A percentile compares a stretch with the other conserved stretches of the same genome.
These are phyloP conservation scores for Vitis labrusca DNA, from an alignment of 164 flowering plant genomes.

Conservation along the genomic window DNA sequence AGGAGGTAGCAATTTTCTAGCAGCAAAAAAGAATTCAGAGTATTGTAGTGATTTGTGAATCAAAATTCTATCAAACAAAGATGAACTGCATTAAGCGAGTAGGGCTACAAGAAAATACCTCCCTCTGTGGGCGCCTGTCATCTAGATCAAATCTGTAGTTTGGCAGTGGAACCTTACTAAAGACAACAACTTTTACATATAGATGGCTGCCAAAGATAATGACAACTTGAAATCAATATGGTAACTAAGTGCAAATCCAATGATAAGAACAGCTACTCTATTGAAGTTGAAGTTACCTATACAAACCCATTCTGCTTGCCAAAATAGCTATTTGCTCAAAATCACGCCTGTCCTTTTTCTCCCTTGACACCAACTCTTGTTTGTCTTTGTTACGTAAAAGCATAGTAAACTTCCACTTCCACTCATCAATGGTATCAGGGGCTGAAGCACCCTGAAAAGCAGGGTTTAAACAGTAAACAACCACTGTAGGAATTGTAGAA, in stretches of 20 bases:
- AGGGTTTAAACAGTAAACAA: background rate
- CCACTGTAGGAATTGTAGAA: background rate
- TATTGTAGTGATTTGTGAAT: background rate
- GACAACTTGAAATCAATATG: conserved; percentile 10
- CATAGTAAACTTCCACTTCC: conserved; percentile 71
- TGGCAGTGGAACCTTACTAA: conserved; percentile 85
- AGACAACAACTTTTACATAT: conserved; percentile 75
- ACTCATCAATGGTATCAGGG: conserved; percentile 52
- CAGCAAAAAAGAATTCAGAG: background rate
- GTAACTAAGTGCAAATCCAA: background rate
- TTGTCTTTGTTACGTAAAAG: conserved; percentile 58
- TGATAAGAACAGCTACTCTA: background rate
- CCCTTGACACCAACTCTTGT: conserved; percentile 83
- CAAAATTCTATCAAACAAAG: background rate
- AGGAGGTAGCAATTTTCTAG: background rate
- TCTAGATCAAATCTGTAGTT: conserved; percentile 93
- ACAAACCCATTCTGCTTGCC: conserved; percentile 80
- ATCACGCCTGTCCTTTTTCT: conserved; percentile 79
- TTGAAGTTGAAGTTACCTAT: conserved; percentile 52
- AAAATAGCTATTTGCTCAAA: conserved; percentile 75
- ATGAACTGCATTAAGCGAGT: background rate
- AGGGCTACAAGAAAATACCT: conserved; percentile 46
- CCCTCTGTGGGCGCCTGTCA: conserved; percentile 86
- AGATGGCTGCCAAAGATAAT: conserved; percentile 54
- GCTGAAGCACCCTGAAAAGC: conserved; percentile 46